Conservation (phyloP, 805 yeast species). For the Torulaspora delbrueckii region DNA sequence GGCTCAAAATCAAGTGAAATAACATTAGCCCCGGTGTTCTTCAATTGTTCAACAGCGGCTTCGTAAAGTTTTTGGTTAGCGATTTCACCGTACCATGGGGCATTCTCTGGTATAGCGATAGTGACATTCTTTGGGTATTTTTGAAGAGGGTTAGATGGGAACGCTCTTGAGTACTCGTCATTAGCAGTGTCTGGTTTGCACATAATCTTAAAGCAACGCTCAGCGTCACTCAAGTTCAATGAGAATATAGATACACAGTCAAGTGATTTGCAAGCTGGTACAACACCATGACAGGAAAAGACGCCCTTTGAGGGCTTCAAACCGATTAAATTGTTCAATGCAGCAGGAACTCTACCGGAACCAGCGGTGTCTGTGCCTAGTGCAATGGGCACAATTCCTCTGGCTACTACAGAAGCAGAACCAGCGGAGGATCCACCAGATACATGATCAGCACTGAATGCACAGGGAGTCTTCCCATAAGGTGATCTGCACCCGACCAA, state of each 20-base stretch:
- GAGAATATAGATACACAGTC: conserved; percentile 91
- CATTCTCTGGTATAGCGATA: conserved; percentile 69
- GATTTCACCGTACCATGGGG: conserved; percentile 76
- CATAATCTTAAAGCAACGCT: conserved; percentile 62
- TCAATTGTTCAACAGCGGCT: conserved; percentile 53
- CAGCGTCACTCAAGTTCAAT: conserved; percentile 76
- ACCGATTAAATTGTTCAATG: conserved; percentile 84
- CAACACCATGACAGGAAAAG: conserved; percentile 85
- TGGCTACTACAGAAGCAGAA: conserved; percentile 84
- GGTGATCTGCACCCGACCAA: conserved; percentile 94
- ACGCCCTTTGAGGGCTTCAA: conserved; percentile 89
- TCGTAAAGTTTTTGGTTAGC: conserved; percentile 69
- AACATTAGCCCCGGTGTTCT: conserved; percentile 53
- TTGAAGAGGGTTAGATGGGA: conserved; percentile 62
- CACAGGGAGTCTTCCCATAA: conserved; percentile 81
- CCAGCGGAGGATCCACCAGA: conserved; percentile 97
- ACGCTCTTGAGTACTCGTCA: conserved; percentile 75
- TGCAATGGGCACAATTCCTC: conserved; percentile 84
- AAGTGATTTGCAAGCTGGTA: conserved; percentile 92
- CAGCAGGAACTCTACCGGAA: conserved; percentile 96
- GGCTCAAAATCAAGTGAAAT: conserved; percentile 68
- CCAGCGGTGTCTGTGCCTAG: conserved; percentile 98
- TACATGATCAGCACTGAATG: conserved; percentile 72
- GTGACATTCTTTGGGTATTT: conserved; percentile 55
- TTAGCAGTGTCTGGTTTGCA: conserved; percentile 61